These are phyloP conservation scores for Trichophyton schoenleinii DNA, from an alignment of 2,329 filamentous ascomycete genomes.

Conservation along the genomic window DNA sequence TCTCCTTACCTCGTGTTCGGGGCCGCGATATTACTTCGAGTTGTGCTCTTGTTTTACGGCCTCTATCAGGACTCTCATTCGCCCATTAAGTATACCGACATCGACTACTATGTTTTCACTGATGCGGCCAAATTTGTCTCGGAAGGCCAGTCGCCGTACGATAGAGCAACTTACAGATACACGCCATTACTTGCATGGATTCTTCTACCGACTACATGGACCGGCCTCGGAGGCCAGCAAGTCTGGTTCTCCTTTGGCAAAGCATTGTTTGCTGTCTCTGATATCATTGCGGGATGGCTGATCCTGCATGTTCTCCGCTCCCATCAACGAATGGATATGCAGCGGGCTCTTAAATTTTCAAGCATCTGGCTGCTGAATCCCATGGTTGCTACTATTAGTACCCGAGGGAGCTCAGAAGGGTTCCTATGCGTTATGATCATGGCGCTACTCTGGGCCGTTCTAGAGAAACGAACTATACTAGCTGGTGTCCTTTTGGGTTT, in stretches of 20 bases:
- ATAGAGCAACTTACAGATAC: slow-evolving; percentile 89
- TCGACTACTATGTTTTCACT: slow-evolving; percentile 97
- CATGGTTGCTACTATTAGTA: slow-evolving; percentile 96
- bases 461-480: slow-evolving; percentile 48
- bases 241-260: slow-evolving; percentile 75
- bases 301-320: slow-evolving; percentile 46
- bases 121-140: slow-evolving; percentile 73
- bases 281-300: slow-evolving; percentile 73
- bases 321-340: slow-evolving; percentile 37
- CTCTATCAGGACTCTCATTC: slow-evolving; percentile 86
- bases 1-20: slow-evolving; percentile 25
- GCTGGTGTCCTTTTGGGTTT: slow-evolving; percentile 68
- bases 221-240: slow-evolving; percentile 18
- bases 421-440: slow-evolving; percentile 74
- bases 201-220: slow-evolving; percentile 63
- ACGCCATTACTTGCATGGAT: slow-evolving; percentile 89
- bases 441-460: slow-evolving; percentile 68
- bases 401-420: slow-evolving; percentile 85
- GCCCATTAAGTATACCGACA: slow-evolving; percentile 93
- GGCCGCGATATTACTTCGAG: slow-evolving; percentile 48
- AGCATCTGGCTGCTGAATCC: slow-evolving; percentile 91
- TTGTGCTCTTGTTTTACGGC: slow-evolving; percentile 69
- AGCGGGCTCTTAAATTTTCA: slow-evolving; percentile 59
- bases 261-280: slow-evolving; percentile 67
- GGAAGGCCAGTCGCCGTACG: slow-evolving; percentile 62